Conservation (phyloP, 139 green algal species). For the Chlamydomonas sp. region DNA sequence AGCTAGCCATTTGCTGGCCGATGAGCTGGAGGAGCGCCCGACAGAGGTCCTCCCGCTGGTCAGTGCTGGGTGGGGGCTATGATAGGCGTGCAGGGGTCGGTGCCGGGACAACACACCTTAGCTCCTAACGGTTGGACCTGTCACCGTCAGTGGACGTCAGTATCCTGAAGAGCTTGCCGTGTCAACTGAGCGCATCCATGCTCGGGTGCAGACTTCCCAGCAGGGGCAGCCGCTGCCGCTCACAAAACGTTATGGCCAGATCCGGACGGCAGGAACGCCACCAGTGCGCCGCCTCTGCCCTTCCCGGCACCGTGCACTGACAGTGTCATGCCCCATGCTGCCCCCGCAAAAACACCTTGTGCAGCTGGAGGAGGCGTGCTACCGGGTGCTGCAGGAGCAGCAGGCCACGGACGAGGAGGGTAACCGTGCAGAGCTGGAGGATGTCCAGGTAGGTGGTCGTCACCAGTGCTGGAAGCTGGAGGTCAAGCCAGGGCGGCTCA, state of each 20-base stretch:
- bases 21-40: constrained; percentile 68
- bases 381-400: constrained; percentile 69
- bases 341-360: neutral
- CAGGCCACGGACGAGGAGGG: constrained; percentile 60
- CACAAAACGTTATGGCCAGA: no score
- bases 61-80: neutral
- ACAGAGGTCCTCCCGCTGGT: constrained; percentile 84
- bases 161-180: no score
- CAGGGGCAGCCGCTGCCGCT: no score
- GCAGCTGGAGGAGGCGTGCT: constrained; percentile 81
- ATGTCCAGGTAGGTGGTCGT: constrained; percentile 55
- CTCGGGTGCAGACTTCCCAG: no score
- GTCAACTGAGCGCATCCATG: no score
- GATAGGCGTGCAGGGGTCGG: neutral
- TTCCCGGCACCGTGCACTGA: neutral
- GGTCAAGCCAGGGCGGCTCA: neutral
- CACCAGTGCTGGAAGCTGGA: neutral
- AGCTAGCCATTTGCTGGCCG: constrained; percentile 69
- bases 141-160: no score
- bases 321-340: neutral
- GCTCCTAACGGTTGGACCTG: no score
- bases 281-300: neutral
- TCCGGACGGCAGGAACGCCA: no score
- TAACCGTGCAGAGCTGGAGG: constrained; percentile 2
- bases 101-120: neutral